Evolutionary conservation across 208 protist genomes (phyloP), one percentile per base, ranked within the genome.

Genomic region (Chromosphaera perkinsii): DNA sequence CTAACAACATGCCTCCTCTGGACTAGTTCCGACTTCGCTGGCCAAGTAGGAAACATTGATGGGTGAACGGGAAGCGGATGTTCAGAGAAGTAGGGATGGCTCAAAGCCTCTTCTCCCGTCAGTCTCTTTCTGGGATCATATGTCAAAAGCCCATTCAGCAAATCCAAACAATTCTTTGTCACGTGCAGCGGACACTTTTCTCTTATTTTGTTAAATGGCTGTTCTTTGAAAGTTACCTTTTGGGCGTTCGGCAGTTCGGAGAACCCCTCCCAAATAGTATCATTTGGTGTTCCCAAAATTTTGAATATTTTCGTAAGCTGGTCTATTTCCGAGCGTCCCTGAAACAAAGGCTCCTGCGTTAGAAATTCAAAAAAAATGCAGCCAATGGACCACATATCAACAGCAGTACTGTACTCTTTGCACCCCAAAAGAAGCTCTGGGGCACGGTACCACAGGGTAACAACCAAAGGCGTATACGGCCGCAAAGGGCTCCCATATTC

Each of bases 341-440:
- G 82, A 75, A 97, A 97, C 39, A 97, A 70, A 1, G 90, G 87
- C 75, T 12, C 76, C 31, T 88, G 78, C 20, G 88, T 78, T 17
- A 89, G 77, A 82, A 98, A 89, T 80, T 98, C 94, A 24, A 87
- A 90, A 29, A 98, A 87, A 56, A 98, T 98, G 71, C 91, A 96
- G 35, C 94, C 96, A 48, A 98, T 85, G 0, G 83, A 90, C 95
- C 96, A 99, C 27, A 97, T 86, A 76, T 99, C 84, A 14, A 88
- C 52, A 1, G 42, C 75, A 2, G 45, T 62, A 5, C 47, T 70
- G 56, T 82, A 81, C 1, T 51, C 39, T 64, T 69, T 14, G 27
- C 24, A 45, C n/a, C 79, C 79, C 14, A 84, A 56, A 1, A 84
- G 75, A 3, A 84, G 55, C 45, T 84, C 79, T 32, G 73, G 66